These are phyloP conservation scores for Colletotrichum sp. DNA, from an alignment of 2,329 filamentous ascomycete species.

Conservation along the genomic window DNA sequence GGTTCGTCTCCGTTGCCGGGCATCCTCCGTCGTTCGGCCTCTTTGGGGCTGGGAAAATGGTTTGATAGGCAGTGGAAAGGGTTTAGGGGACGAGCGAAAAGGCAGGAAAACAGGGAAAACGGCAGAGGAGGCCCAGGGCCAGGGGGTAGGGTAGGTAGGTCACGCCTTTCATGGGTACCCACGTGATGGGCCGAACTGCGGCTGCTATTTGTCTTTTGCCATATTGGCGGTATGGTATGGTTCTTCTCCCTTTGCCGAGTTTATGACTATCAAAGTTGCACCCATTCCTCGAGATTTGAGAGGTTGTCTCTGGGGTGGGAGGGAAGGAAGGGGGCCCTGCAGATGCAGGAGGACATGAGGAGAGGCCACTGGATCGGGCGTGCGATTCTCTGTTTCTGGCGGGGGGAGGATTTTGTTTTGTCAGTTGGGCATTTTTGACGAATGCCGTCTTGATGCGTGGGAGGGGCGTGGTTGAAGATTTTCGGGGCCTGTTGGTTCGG, in stretches of 20 bases:
- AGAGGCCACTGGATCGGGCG: slow-evolving; percentile 9
- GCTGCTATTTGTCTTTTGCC: slow-evolving; percentile 6
- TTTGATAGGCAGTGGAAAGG: not conserved
- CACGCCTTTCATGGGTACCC: not conserved
- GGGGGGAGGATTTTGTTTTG: not conserved
- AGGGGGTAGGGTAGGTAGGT: not conserved
- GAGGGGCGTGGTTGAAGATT: not conserved
- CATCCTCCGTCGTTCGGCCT: not conserved
- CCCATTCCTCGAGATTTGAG: not conserved
- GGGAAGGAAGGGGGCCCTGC: not conserved
- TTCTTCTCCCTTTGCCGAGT: not conserved
- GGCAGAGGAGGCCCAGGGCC: not conserved
- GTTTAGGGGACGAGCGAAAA: not conserved
- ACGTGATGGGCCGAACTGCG: slow-evolving; percentile 12
- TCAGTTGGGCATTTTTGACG: not conserved
- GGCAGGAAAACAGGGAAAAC: not conserved
- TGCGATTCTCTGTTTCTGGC: not conserved
- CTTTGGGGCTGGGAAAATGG: not conserved
- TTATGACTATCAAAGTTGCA: not conserved
- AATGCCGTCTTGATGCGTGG: slow-evolving; percentile 3
- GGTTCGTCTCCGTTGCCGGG: not conserved
- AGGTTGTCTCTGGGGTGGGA: not conserved
- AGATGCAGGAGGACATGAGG: not conserved
- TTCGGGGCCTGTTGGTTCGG: not conserved
- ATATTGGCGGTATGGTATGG: not conserved